Evolutionary conservation across 768 basidiomycete genomes (phyloP).

Genomic region (Auricularia sp.): DNA sequence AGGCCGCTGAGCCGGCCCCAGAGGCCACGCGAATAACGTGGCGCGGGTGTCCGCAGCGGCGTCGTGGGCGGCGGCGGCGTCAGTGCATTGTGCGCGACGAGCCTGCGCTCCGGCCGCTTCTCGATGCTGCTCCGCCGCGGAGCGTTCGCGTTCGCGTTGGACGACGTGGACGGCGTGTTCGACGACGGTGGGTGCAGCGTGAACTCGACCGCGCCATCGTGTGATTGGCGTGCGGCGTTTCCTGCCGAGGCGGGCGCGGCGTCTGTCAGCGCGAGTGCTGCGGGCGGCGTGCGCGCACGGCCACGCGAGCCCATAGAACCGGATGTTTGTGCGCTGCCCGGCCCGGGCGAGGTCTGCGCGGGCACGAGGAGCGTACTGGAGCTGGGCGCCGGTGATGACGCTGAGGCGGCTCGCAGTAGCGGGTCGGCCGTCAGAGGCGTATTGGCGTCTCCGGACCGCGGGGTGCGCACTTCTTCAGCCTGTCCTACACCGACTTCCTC

Average conservation of each 20-base stretch:
- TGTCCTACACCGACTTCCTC: not conserved
- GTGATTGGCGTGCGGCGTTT: not conserved
- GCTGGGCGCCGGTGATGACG: no score
- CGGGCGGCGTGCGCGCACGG: not conserved
- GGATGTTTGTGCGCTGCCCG: not conserved
- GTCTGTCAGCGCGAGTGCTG: not conserved
- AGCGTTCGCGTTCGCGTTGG: no score
- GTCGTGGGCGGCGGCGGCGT: no score
- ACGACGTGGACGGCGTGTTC: not conserved
- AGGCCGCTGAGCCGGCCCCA: no score
- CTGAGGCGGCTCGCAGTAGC: no score
- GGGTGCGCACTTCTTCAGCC: not conserved
- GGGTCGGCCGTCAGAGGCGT: not conserved
- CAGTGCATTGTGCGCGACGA: no score
- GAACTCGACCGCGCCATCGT: not conserved
- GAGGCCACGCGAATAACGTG: no score
- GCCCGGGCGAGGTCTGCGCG: not conserved
- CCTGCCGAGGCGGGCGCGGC: not conserved
- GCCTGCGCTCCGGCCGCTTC: no score
- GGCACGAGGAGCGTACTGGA: not conserved
- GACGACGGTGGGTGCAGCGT: not conserved
- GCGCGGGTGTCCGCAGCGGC: no score
- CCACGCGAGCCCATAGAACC: not conserved
- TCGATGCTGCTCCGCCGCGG: no score
- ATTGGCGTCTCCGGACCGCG: no score